phyloP scores from a whole-genome alignment of 441 rosid species.

The Theobroma grandiflorum region DNA sequence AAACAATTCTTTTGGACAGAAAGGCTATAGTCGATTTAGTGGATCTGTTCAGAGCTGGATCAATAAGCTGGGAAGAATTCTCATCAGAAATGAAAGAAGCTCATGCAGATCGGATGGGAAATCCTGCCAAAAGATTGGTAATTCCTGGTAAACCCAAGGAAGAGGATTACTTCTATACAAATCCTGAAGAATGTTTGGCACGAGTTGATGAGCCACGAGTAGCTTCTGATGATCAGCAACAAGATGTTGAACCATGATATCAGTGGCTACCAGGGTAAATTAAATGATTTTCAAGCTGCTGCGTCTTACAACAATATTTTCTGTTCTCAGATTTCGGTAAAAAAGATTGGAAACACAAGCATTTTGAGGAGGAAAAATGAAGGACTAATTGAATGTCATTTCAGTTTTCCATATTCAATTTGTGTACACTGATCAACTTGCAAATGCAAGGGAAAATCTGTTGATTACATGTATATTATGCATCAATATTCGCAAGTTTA shows the following conservation, averaged over 20 bases:
- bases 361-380: not conserved
- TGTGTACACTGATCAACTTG: not conserved
- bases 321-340: not conserved
- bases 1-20: constrained; percentile 44
- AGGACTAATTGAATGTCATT: constrained; percentile 1
- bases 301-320: not conserved
- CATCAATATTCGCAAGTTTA: not conserved
- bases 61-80: constrained; percentile 46
- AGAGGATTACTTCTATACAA: constrained; percentile 54
- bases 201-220: constrained; percentile 7
- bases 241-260: constrained; percentile 17
- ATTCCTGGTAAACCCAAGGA: constrained; percentile 50
- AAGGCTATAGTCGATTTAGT: constrained; percentile 44
- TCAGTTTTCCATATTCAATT: not conserved
- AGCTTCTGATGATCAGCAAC: constrained; percentile 6
- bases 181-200: constrained; percentile 51
- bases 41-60: constrained; percentile 38
- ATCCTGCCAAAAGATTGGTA: constrained; percentile 37
- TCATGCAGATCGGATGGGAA: constrained; percentile 44
- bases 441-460: not conserved
- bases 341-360: not conserved
- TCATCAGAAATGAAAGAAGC: constrained; percentile 39
- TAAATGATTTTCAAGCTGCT: not conserved
- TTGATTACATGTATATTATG: not conserved
- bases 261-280: not conserved